Base-by-base conservation (phyloP, 2,329 filamentous ascomycete genomes). In the Hypoxylon sp. region DNA sequence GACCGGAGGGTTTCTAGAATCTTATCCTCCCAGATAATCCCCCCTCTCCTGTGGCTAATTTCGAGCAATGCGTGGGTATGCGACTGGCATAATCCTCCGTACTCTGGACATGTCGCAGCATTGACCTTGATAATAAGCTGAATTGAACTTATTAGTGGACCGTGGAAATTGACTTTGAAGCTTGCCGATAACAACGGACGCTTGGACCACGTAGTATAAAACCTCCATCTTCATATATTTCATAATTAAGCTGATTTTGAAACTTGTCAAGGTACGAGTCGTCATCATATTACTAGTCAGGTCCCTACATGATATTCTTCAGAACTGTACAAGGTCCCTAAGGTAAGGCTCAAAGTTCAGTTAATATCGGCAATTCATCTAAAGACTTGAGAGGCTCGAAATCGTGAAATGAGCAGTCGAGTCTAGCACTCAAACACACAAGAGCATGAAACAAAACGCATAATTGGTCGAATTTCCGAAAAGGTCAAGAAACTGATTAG, bases 381-480 rank as follows among this genome's bases (percentile, higher is more conserved):
- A 32, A 10, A n/a, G n/a, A n/a, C n/a, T n/a, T n/a, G n/a, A n/a
- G n/a, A n/a, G n/a, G 24, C 7, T 26, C 11, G 32, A 34, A 13
- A 15, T n/a, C n/a, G n/a, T n/a, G 10, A 34, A 15, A 34, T 15
- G 13, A 11, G 13, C n/a, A n/a, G n/a, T n/a, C n/a, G n/a, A n/a
- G n/a, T n/a, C 32, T 34, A 34, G 13, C 13, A 34, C 32, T 34
- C 15, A 34, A 34, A 34, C 11, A 34, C 4, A 15, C 11, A 15
- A 34, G 11, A 34, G 10, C 13, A 15, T 34, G 32, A 34, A 34
- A 34, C 32, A 13, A 34, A 34, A 15, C 11, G 11, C 32, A 17
- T 57, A 34, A 64, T 64, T 64, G 61, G 61, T 17, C n/a, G 6
- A 30, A 13, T 46, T 50, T 37, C 34, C 28, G 50, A 59, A 54